phyloP scores from a whole-genome alignment of 371 early-diverging fungal genomes.

The Mucor velutinosus region DNA sequence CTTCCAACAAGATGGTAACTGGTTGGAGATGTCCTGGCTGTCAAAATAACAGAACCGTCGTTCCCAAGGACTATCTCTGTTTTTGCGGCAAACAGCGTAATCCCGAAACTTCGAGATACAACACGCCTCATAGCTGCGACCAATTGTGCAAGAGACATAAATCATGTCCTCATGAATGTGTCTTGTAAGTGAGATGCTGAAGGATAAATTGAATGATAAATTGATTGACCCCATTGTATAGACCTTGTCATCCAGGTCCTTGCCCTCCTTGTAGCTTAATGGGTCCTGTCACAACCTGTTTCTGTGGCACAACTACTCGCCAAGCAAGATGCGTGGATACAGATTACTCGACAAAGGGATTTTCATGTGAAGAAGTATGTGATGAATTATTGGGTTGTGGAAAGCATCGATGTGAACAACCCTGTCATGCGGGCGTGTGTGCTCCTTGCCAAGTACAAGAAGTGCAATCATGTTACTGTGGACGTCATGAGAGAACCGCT shows the following conservation, averaged over 20 bases:
- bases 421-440: constrained; percentile 75
- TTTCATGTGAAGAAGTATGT: constrained; percentile 70
- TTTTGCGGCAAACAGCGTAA: constrained; percentile 86
- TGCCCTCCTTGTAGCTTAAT: constrained; percentile 88
- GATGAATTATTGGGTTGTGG: constrained; percentile 75
- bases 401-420: constrained; percentile 63
- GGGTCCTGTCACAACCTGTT: constrained; percentile 76
- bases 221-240: constrained; percentile 9
- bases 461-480: constrained; percentile 74
- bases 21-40: constrained; percentile 95
- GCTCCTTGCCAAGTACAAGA: constrained; percentile 62
- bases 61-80: constrained; percentile 79
- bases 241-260: constrained; percentile 93
- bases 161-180: constrained; percentile 71
- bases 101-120: constrained; percentile 64
- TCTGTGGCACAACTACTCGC: constrained; percentile 73
- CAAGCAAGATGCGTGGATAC: constrained; percentile 74
- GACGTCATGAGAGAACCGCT: constrained; percentile 55
- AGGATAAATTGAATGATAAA: not conserved
- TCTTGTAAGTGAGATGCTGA: constrained; percentile 45
- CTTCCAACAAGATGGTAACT: constrained; percentile 36
- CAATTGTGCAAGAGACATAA: constrained; percentile 70
- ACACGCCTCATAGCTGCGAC: constrained; percentile 87
- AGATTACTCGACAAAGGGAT: constrained; percentile 59
- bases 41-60: constrained; percentile 67